Percentiles rank a stretch among this genome's conserved stretches.
phyloP scores from a whole-genome alignment of 805 yeast species.

The Ogataea thermomethanolica region DNA sequence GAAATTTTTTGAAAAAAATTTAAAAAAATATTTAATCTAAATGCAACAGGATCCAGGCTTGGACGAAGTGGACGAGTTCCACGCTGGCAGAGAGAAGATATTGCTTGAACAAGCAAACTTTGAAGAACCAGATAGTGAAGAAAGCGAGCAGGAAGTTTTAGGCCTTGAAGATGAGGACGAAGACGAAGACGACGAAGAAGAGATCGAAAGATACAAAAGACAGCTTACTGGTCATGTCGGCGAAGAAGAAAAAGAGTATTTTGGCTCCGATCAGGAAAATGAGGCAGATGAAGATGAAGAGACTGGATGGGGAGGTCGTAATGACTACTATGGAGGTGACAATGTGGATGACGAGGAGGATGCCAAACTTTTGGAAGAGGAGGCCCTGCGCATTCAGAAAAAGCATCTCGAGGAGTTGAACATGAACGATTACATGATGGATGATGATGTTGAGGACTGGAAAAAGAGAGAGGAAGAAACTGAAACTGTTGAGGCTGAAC shows the following conservation, averaged over 20 bases:
- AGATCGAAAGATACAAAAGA: conserved; percentile 33
- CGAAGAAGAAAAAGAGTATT: conserved; percentile 45
- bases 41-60: conserved; percentile 41
- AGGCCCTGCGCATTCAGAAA: conserved; percentile 84
- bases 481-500: conserved; percentile 27
- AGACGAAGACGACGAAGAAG: conserved; percentile 41
- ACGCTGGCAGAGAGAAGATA: conserved; percentile 54
- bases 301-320: conserved; percentile 41
- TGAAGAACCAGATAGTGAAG: conserved; percentile 18
- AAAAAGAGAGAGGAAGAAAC: conserved; percentile 43
- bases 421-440: conserved; percentile 74
- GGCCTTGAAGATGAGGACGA: conserved; percentile 38
- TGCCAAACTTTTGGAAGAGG: conserved; percentile 75
- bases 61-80: conserved; percentile 69
- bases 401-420: conserved; percentile 71
- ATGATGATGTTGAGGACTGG: conserved; percentile 81
- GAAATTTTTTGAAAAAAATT: conserved; percentile 9
- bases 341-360: conserved; percentile 70
- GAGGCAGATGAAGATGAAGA: conserved; percentile 31
- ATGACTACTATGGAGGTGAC: conserved; percentile 61
- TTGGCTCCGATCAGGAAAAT: conserved; percentile 35
- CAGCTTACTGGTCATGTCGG: conserved; percentile 41
- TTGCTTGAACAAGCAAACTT: conserved; percentile 56
- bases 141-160: conserved; percentile 33
- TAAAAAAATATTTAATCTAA: conserved; percentile 4